Evolutionary conservation across 1,284 basidiomycete genomes (phyloP), one percentile per base, ranked within the genome.

Genomic region (Ganoderma boninense): DNA sequence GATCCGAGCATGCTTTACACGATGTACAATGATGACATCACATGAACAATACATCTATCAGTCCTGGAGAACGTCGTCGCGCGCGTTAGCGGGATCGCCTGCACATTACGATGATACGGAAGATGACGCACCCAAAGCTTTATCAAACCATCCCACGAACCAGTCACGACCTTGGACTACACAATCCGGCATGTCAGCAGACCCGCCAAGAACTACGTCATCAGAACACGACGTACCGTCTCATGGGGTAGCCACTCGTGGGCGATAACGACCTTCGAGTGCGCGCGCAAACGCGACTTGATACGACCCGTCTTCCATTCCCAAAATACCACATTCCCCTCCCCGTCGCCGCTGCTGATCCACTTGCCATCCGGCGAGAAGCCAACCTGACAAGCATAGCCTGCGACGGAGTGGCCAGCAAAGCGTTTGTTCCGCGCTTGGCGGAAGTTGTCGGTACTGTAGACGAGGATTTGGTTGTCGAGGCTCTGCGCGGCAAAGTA

Each of bases 191-290:
- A 57, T 67, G 66, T 77, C 70, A 75, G 73, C 70, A 66, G 32
- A 32, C 35, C 18, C 35, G 29, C 38, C 52, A 20, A 38, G 44
- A 52, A 64, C 66, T 65, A 23, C 26, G 32, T 38, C 35, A 65
- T 52, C 29, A 54, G 8, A 59, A 14, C 57, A 23, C 26, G 52
- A 89, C 95, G 83, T 80, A 97, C 97, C 69, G 95, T 92, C 82
- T 99, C 98, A 80, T 99, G 97, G 65, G 97, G 97, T 75, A 99
- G 83, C 98, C 98, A 99, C 77, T 95, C 95, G 79, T 99, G 98
- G 57, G 95, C 90, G 77, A 99, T 98, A 63, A 99, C 95, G 11
- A 98, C 97, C 83, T 99, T 96, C 54, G 89, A 91, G 81, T 99
- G 98, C 7, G 95, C 95, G 70, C 91, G 90, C 69, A 99, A 83